Percentiles rank a stretch among this genome's conserved stretches.
Evolutionary conservation across 2,329 filamentous ascomycete genomes (phyloP).

Genomic region (Leptographium radiaticola): DNA sequence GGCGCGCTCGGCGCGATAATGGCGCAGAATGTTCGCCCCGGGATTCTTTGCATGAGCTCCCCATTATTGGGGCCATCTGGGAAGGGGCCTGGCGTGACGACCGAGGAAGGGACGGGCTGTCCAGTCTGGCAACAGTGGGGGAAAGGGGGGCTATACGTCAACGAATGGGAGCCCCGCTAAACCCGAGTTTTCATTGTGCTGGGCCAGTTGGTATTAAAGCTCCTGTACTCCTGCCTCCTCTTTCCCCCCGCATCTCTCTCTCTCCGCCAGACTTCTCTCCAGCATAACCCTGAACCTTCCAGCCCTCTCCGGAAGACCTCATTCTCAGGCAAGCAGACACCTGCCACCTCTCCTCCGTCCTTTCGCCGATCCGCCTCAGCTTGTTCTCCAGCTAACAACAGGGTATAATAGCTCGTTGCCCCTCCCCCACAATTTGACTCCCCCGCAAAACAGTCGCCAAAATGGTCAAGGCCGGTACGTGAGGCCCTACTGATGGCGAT

Average conservation of each 20-base stretch:
- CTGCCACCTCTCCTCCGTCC: neutral
- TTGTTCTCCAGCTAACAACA: neutral
- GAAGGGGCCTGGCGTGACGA: neutral
- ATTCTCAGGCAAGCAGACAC: neutral
- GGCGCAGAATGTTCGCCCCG: neutral
- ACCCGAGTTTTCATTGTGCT: neutral
- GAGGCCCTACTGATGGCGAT: neutral
- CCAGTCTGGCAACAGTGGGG: neutral
- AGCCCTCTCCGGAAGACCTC: neutral
- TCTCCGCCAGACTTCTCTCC: neutral
- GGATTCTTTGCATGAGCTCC: neutral
- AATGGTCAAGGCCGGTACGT: constrained; percentile 26
- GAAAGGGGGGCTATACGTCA: neutral
- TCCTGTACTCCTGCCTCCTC: neutral
- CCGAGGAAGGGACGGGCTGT: constrained; percentile 1
- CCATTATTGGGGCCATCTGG: neutral
- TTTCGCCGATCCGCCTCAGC: neutral
- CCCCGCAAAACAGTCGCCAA: constrained; percentile 12
- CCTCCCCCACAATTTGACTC: constrained; percentile 13
- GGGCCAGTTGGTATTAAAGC: neutral
- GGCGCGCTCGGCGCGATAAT: neutral
- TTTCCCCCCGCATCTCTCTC: neutral
- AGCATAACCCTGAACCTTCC: neutral
- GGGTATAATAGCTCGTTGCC: constrained; percentile 8
- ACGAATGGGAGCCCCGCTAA: constrained; percentile 3